Conservation (phyloP, 179 eudicot genomes). For the Drosera spatulata region DNA sequence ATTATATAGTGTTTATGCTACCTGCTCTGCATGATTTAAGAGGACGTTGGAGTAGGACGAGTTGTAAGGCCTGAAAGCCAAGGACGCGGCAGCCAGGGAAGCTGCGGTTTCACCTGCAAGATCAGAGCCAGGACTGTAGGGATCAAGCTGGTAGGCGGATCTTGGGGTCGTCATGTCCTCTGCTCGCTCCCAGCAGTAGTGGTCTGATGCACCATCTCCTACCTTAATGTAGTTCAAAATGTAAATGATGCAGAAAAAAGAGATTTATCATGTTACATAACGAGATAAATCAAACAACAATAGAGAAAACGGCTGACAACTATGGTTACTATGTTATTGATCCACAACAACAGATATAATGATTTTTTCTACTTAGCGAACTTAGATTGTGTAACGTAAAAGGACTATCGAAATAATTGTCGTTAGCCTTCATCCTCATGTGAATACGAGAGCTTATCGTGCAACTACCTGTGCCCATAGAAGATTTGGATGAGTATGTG, state of each 20-base stretch:
- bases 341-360: too few species aligned
- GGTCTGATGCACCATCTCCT: constrained; percentile 88
- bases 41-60: constrained; percentile 57
- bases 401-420: not conserved
- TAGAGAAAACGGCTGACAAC: too few species aligned
- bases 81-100: constrained; percentile 67
- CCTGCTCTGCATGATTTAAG: constrained; percentile 67
- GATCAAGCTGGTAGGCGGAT: constrained; percentile 65
- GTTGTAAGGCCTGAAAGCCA: constrained; percentile 67
- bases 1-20: constrained; percentile 4
- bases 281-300: too few species aligned
- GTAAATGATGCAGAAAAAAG: too few species aligned
- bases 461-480: constrained; percentile 74
- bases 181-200: constrained; percentile 86
- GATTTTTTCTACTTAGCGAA: too few species aligned
- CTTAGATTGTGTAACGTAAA: not conserved
- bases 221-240: constrained; percentile 20
- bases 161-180: constrained; percentile 92
- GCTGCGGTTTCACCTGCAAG: constrained; percentile 90
- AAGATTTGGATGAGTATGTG: constrained; percentile 58
- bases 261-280: too few species aligned
- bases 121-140: constrained; percentile 68
- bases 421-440: too few species aligned
- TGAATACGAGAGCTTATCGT: too few species aligned
- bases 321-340: too few species aligned